Evolutionary conservation across 805 yeast genomes (phyloP).

Genomic region (Saccharomycopsis javanensis): DNA sequence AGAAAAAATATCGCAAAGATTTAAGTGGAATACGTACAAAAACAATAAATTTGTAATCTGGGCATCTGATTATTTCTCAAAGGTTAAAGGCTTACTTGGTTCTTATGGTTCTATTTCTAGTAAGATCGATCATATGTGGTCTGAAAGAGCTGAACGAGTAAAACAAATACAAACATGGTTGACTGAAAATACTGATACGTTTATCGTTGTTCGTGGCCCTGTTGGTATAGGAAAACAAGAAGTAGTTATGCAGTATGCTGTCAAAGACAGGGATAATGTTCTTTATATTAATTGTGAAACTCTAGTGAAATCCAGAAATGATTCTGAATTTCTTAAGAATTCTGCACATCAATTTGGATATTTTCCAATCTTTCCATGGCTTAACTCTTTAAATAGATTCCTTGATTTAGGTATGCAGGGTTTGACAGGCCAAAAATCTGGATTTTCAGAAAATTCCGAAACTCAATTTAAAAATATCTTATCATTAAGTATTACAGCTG

Average conservation of each 20-base stretch:
- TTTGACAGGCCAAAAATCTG: constrained; percentile 88
- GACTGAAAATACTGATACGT: constrained; percentile 82
- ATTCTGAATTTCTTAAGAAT: constrained; percentile 52
- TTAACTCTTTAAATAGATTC: constrained; percentile 67
- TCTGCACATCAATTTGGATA: constrained; percentile 79
- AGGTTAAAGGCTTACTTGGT: constrained; percentile 29
- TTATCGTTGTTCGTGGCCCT: constrained; percentile 85
- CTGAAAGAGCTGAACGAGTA: constrained; percentile 57
- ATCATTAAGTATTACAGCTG: constrained; percentile 57
- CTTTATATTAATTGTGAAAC: constrained; percentile 72
- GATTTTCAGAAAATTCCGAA: constrained; percentile 75
- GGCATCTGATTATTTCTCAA: constrained; percentile 24
- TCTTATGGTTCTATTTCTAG: constrained; percentile 22
- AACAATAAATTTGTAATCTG: constrained; percentile 29
- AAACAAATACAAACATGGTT: constrained; percentile 70
- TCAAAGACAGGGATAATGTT: constrained; percentile 50
- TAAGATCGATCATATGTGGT: constrained; percentile 41
- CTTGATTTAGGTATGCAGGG: constrained; percentile 84
- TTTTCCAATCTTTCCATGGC: constrained; percentile 90
- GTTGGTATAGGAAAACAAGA: constrained; percentile 91
- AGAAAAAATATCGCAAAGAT: constrained; percentile 57
- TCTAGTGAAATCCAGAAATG: constrained; percentile 64
- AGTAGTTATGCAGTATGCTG: constrained; percentile 58
- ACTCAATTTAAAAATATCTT: constrained; percentile 74
- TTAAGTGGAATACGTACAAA: constrained; percentile 38